Base-by-base conservation (phyloP, 495 filamentous ascomycete genomes). In the Aspergillus incahuasiensis region DNA sequence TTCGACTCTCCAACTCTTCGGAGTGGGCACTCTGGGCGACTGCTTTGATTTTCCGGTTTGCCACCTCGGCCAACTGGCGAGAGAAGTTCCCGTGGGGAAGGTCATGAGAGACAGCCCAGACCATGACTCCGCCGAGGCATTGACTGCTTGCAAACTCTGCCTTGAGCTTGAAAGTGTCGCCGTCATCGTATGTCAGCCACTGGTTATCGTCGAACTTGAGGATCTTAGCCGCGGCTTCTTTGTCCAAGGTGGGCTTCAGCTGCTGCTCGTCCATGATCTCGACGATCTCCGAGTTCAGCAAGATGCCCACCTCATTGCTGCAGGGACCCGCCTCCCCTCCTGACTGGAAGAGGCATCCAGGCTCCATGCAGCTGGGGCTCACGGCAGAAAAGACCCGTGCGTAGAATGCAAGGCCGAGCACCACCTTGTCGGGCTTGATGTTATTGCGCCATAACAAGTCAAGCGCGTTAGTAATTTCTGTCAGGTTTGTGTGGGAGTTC, bases 391-490 rank as follows among this genome's bases (percentile, higher is more conserved):
- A 38, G 1, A 38, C n/a, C 12, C 69, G 54, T 1, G 68, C 73
- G 40, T 79, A 76, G 54, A 71, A 74, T 0, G 59, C 70, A 3
- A 76, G 19, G 0, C 74, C 75, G 0, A 79, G 20, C 11, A 63
- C 61, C 8, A 79, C 56, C 48, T 74, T 68, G 0, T 22, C 34
- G 1, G 71, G 61, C 2, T 60, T n/a, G 11, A 79, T 57, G 24
- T 62, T 43, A 22, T 68, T 67, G 20, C 62, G 56, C 73, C 69
- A 76, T 3, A 78, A 48, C 0, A 69, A 65, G 0, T 70, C 53
- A 0, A 73, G 35, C 3, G 56, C 64, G 7, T 53, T 22, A 1
- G 61, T 53, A n/a, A 76, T 76, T 47, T 75, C 64, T 0, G 61
- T 67, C 4, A 72, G 39, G 41, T 75, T 66, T 3, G 72, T 72